These are phyloP conservation scores for Biscogniauxia mediterranea DNA, from an alignment of 2,329 filamentous ascomycete species.

Conservation along the genomic window DNA sequence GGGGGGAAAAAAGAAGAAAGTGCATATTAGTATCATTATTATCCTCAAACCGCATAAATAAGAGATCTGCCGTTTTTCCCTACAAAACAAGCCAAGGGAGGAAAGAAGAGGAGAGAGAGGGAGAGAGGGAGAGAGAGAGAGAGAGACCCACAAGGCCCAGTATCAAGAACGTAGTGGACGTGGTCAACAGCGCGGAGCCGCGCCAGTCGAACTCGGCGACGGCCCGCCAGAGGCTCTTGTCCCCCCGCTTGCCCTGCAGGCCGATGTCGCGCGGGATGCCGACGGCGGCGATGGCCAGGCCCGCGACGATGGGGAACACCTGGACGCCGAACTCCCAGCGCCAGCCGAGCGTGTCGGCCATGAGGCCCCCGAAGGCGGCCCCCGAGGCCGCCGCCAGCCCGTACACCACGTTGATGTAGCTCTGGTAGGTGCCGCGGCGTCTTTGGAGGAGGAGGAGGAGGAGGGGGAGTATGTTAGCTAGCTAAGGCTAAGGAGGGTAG, in stretches of 20 bases:
- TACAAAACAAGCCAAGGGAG: no score
- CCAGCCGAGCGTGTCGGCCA: constrained; percentile 71
- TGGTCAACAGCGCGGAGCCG: constrained; percentile 54
- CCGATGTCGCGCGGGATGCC: constrained; percentile 55
- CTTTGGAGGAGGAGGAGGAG: constrained; percentile 17
- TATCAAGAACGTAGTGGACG: constrained; percentile 55
- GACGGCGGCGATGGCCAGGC: constrained; percentile 43
- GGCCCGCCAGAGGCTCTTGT: constrained; percentile 43
- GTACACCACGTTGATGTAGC: constrained; percentile 65
- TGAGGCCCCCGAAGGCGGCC: constrained; percentile 66
- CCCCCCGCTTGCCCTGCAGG: constrained; percentile 42
- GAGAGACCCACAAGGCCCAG: constrained; percentile 50
- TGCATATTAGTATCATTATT: no score
- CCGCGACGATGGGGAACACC: constrained; percentile 49
- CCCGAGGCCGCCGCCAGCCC: constrained; percentile 59
- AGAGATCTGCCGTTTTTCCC: no score
- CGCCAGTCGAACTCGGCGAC: constrained; percentile 56
- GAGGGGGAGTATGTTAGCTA: neutral
- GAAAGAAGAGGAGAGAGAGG: no score
- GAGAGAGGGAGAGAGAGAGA: no score
- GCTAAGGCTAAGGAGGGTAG: neutral
- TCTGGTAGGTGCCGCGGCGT: constrained; percentile 68
- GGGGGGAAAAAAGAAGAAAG: neutral
- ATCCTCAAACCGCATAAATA: no score
- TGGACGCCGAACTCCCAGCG: constrained; percentile 69